Percentiles rank a stretch among this genome's conserved stretches.
Conservation (phyloP, 2,329 filamentous ascomycete species). For the Penicillium sp. region DNA sequence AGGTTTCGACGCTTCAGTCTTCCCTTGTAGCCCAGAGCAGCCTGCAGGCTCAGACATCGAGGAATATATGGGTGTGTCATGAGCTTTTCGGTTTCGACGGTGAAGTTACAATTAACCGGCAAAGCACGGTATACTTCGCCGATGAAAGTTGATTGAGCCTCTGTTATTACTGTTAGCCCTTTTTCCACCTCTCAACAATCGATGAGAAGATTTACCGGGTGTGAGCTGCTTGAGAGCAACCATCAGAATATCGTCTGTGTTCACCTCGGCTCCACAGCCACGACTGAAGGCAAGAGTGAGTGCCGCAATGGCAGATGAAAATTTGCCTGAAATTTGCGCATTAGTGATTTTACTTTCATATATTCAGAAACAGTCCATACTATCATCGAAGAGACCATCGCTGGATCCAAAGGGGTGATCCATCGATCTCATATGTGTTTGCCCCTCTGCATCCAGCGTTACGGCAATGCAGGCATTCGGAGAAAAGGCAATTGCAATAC, state of each 20-base stretch:
- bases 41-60: slow-evolving; percentile 74
- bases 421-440: slow-evolving; percentile 40
- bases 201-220: slow-evolving; percentile 37
- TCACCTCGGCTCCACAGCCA: slow-evolving; percentile 48
- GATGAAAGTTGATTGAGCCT: slow-evolving; percentile 63
- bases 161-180: slow-evolving; percentile 39
- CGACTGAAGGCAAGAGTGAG: slow-evolving; percentile 57
- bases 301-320: slow-evolving; percentile 59
- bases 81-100: slow-evolving; percentile 73
- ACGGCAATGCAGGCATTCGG: slow-evolving; percentile 45
- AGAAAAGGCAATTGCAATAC: slow-evolving; percentile 43
- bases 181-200: slow-evolving; percentile 32
- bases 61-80: slow-evolving; percentile 73
- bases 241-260: slow-evolving; percentile 72
- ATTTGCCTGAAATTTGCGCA: slow-evolving; percentile 31
- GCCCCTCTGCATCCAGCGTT: slow-evolving; percentile 38
- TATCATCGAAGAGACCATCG: slow-evolving; percentile 37
- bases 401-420: slow-evolving; percentile 42
- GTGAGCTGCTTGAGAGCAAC: slow-evolving; percentile 56
- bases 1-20: slow-evolving; percentile 63
- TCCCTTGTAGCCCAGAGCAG: slow-evolving; percentile 72
- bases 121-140: slow-evolving; percentile 68
- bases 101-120: slow-evolving; percentile 77
- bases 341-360: background rate
- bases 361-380: slow-evolving; percentile 24